A percentile compares a stretch with the other conserved stretches of the same genome.
Conservation (phyloP, 805 yeast species). For the Yamadazyma sp. region DNA sequence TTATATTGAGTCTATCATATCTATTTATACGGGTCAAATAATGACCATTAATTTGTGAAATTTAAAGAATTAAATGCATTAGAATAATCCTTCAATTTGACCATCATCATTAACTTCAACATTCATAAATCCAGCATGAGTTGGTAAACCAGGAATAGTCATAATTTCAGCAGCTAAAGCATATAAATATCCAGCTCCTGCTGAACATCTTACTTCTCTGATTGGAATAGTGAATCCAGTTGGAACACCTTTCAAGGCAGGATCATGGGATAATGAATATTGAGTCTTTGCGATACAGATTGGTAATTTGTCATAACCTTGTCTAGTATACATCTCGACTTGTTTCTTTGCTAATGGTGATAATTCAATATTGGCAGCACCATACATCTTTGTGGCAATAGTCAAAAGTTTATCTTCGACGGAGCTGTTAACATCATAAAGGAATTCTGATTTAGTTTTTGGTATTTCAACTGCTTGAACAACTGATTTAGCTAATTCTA, state of each 20-base stretch:
- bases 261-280: conserved; percentile 93
- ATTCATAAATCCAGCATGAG: conserved; percentile 95
- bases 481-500: conserved; percentile 69
- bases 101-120: conserved; percentile 91
- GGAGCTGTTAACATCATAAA: conserved; percentile 57
- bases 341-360: conserved; percentile 77
- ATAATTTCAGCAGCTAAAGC: conserved; percentile 96
- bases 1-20: background rate
- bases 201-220: conserved; percentile 88
- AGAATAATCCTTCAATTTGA: conserved; percentile 76
- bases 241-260: conserved; percentile 91
- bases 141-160: conserved; percentile 96
- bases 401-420: conserved; percentile 66
- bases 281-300: conserved; percentile 98
- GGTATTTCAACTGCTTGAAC: conserved; percentile 55
- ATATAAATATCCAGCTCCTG: conserved; percentile 95
- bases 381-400: conserved; percentile 85
- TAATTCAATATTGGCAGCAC: conserved; percentile 81
- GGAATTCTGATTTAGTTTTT: conserved; percentile 45
- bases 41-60: background rate
- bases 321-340: conserved; percentile 75
- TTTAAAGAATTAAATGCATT: background rate
- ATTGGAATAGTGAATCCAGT: conserved; percentile 91
- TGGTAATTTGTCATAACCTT: conserved; percentile 89
- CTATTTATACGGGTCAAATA: background rate